Base-by-base conservation (phyloP, 2,329 filamentous ascomycete genomes). In the Endoconidiophora polonica region DNA sequence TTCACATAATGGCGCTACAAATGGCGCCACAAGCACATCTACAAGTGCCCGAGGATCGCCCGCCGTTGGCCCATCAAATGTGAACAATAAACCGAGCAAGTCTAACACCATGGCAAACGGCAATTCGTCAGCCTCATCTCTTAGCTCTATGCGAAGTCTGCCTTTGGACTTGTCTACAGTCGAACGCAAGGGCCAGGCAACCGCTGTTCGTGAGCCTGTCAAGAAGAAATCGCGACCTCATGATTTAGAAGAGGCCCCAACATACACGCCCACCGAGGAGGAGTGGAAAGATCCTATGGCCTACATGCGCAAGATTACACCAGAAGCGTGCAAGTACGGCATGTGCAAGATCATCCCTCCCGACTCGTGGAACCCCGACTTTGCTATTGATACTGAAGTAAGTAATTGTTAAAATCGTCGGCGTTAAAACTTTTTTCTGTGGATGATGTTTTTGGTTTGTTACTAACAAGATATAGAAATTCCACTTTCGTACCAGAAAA, bases 361-460 rank as follows among this genome's bases (percentile, higher is more conserved):
- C 0, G 86, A 91, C 55, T 79, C 74, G 33, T 98, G 91, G 91
- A 90, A 93, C 59, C 91, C 91, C 5, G 74, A 86, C 14, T 96
- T 98, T 63, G 88, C 88, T 41, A 93, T 98, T 60, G 87, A 98
- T 62, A 96, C 90, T 20, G 87, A 95, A 79, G 90, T 95, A 57
- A 43, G 63, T 50, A 5, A 26, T 9, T 26, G 1, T 4, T 33
- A 26, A 18, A 42, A 20, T 42, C 9, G 9, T n/a, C 10, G 16
- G 9, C 18, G 24, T n/a, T 12, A 12, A 38, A 24, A 24, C 10
- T 24, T 12, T 10, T 12, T n/a, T 33, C 5, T 9, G 29, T 33
- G 29, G 7, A 33, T 16, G 6, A 20, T 46, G 29, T 50, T 26
- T 37, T 29, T 29, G 9, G 7, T 26, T 23, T 47, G 33, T 52